Evolutionary conservation across 371 early-diverging fungal genomes (phyloP).

Genomic region (Zopfochytrium polystomum): DNA sequence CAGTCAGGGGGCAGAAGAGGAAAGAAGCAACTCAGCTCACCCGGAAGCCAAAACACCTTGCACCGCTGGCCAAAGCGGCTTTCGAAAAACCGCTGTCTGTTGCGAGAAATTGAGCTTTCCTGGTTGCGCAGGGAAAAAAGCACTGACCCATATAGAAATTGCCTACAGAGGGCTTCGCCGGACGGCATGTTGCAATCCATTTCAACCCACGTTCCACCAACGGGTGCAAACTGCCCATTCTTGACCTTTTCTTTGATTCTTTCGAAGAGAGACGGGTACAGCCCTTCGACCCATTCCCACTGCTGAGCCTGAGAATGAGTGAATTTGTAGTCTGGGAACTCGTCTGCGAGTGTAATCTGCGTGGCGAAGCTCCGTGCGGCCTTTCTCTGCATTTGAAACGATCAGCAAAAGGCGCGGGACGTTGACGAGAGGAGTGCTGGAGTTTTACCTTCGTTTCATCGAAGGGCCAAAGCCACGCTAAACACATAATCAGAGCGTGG

Average conservation of each 20-base stretch:
- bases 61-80: slow-evolving; percentile 77
- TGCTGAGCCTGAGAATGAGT: slow-evolving; percentile 94
- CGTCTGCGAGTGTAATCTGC: slow-evolving; percentile 70
- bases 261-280: slow-evolving; percentile 81
- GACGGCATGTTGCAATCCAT: slow-evolving; percentile 97
- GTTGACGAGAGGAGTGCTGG: background rate
- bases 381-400: slow-evolving; percentile 61
- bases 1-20: slow-evolving; percentile 17
- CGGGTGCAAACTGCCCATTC: slow-evolving; percentile 84
- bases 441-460: slow-evolving; percentile 95
- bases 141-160: slow-evolving; percentile 75
- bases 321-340: slow-evolving; percentile 84
- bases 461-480: slow-evolving; percentile 80
- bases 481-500: background rate
- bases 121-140: background rate
- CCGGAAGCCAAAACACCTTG: slow-evolving; percentile 93
- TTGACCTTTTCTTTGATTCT: slow-evolving; percentile 68
- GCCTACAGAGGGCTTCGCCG: slow-evolving; percentile 90
- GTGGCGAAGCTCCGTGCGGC: slow-evolving; percentile 89
- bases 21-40: slow-evolving; percentile 73
- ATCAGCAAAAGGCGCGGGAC: background rate
- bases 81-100: slow-evolving; percentile 77
- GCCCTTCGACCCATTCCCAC: slow-evolving; percentile 83
- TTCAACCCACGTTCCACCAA: slow-evolving; percentile 97
- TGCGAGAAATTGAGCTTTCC: background rate